Percentiles rank a stretch among this genome's conserved stretches.
These are phyloP conservation scores for Hemisphaericaspora lyxosophila DNA, from an alignment of 1,139 yeast genomes.

Conservation along the genomic window DNA sequence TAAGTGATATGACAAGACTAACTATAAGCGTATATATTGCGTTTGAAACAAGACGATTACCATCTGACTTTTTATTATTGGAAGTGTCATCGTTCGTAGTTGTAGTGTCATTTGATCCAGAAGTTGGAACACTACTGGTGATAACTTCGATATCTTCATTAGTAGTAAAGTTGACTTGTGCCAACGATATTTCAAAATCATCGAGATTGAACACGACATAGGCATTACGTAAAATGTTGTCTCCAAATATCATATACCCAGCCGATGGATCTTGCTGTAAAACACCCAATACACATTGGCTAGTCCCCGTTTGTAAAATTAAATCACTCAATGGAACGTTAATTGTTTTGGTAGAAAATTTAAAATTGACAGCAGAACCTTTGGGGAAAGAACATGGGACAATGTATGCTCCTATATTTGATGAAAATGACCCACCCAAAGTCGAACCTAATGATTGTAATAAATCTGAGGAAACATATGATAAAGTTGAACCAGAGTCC, in stretches of 20 bases:
- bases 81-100: not conserved
- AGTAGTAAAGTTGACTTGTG: conserved; percentile 51
- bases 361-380: conserved; percentile 22
- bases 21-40: not conserved
- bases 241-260: conserved; percentile 54
- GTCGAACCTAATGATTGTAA: conserved; percentile 27
- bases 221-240: conserved; percentile 68
- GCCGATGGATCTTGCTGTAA: conserved; percentile 21
- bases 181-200: conserved; percentile 61
- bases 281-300: conserved; percentile 32
- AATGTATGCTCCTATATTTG: conserved; percentile 23
- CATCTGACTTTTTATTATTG: not conserved
- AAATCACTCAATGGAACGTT: conserved; percentile 36
- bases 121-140: conserved; percentile 44
- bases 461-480: conserved; percentile 31
- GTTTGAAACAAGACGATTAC: not conserved
- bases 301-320: conserved; percentile 15
- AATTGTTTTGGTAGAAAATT: conserved; percentile 38
- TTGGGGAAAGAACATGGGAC: conserved; percentile 18
- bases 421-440: conserved; percentile 26
- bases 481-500: conserved; percentile 46
- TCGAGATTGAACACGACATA: conserved; percentile 80
- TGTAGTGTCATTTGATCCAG: conserved; percentile 19
- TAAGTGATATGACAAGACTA: too few relatives aligned
- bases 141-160: conserved; percentile 45